A percentile compares a stretch with the other conserved stretches of the same genome.
Conservation (phyloP, 805 yeast genomes). For the Barnettozyma pratensis region DNA sequence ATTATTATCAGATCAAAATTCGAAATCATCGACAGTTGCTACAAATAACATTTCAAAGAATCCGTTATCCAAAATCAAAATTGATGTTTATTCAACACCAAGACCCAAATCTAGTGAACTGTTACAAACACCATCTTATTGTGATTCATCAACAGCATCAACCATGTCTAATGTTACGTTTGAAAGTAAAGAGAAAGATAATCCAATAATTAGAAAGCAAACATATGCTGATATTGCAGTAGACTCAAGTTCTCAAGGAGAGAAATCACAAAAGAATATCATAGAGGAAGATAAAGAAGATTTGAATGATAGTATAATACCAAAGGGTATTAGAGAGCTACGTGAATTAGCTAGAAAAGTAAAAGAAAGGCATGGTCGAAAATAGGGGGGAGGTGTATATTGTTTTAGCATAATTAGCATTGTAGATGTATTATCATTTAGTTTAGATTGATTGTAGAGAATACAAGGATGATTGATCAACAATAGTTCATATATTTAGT, state of each 20-base stretch:
- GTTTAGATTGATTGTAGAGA: background rate
- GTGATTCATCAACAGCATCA: slow-evolving; percentile 22
- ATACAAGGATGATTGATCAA: background rate
- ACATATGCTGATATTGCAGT: no score
- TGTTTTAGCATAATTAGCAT: background rate
- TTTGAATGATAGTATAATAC: slow-evolving; percentile 7
- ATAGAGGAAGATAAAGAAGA: background rate
- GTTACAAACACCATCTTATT: slow-evolving; percentile 25
- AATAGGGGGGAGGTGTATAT: background rate
- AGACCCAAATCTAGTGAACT: slow-evolving; percentile 26
- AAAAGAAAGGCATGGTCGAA: slow-evolving; percentile 19
- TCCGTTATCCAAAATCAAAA: slow-evolving; percentile 9
- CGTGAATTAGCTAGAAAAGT: slow-evolving; percentile 21
- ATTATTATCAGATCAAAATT: slow-evolving; percentile 13
- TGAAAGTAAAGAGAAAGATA: slow-evolving; percentile 14
- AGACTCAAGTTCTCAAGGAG: no score
- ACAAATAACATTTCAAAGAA: background rate
- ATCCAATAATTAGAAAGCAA: slow-evolving; percentile 1
- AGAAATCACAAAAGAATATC: background rate
- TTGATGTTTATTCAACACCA: slow-evolving; percentile 24
- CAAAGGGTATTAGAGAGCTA: slow-evolving; percentile 21
- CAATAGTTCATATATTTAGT: no score
- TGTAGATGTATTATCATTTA: no score
- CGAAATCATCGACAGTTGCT: no score
- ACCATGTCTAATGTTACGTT: slow-evolving; percentile 23